Evolutionary conservation across 768 basidiomycete species (phyloP).

Genomic region (Pluteus cervinus): DNA sequence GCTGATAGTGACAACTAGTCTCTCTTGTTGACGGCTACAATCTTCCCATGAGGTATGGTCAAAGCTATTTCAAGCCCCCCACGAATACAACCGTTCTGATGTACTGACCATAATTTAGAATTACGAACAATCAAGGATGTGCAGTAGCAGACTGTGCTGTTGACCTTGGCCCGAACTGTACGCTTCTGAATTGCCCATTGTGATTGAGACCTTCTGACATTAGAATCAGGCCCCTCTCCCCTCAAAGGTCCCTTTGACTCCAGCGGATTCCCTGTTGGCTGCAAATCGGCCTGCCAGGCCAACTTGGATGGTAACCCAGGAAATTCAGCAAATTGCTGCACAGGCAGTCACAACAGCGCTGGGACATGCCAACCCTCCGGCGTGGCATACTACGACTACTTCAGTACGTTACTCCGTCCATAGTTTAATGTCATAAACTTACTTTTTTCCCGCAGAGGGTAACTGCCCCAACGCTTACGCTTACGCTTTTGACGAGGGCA

Average conservation of each 20-base stretch:
- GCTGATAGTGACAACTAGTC: conserved; percentile 26
- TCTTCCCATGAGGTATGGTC: conserved; percentile 52
- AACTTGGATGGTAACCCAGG: conserved; percentile 37
- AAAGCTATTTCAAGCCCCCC: too few relatives aligned
- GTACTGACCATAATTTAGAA: too few relatives aligned
- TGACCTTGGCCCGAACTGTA: conserved; percentile 56
- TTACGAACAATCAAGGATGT: conserved; percentile 53
- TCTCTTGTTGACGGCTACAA: conserved; percentile 66
- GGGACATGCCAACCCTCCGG: conserved; percentile 49
- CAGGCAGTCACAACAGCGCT: conserved; percentile 44
- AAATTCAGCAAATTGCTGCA: conserved; percentile 63
- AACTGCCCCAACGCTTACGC: conserved; percentile 43
- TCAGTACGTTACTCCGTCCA: too few relatives aligned
- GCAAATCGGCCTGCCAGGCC: conserved; percentile 50
- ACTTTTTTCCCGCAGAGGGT: conserved; percentile 34
- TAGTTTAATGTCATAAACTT: too few relatives aligned
- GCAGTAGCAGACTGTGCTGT: conserved; percentile 51
- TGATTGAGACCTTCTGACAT: conserved; percentile 12
- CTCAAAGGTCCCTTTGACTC: conserved; percentile 50
- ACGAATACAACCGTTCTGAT: too few relatives aligned
- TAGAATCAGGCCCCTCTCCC: conserved; percentile 35
- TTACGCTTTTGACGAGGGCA: conserved; percentile 51
- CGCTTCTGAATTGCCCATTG: background rate
- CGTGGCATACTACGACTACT: too few relatives aligned
- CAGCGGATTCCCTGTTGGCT: conserved; percentile 51